A percentile compares a stretch with the other conserved stretches of the same genome.
Evolutionary conservation across 208 protist genomes (phyloP).

Genomic region (Wallacemonas sp.): DNA sequence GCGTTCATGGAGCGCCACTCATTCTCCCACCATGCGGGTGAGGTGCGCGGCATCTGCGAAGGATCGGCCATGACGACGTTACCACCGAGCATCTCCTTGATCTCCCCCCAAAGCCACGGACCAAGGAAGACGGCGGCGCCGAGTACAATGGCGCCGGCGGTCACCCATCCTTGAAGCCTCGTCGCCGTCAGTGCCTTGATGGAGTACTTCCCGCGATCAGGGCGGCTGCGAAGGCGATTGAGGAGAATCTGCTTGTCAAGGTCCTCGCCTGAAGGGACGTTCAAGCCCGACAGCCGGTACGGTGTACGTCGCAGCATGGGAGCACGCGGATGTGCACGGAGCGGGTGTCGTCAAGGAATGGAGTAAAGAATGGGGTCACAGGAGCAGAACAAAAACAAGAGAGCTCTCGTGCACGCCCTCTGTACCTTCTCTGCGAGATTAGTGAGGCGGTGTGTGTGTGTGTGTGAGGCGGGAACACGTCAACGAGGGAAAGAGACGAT

Average conservation of each 20-base stretch:
- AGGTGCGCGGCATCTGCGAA: conserved; percentile 64
- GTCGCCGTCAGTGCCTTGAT: conserved; percentile 54
- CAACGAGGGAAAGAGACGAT: too few relatives aligned
- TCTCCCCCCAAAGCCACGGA: conserved; percentile 76
- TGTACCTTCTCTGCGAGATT: background rate
- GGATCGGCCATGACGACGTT: conserved; percentile 63
- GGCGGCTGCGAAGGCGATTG: conserved; percentile 38
- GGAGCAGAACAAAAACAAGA: background rate
- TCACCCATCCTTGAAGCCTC: conserved; percentile 64
- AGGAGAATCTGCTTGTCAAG: conserved; percentile 48
- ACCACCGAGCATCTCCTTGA: conserved; percentile 61
- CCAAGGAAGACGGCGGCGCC: conserved; percentile 67
- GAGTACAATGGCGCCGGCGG: conserved; percentile 61
- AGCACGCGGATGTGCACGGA: too few relatives aligned
- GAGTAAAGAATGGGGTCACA: too few relatives aligned
- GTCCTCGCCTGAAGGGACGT: conserved; percentile 31
- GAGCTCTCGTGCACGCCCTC: background rate
- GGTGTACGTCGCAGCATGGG: conserved; percentile 10
- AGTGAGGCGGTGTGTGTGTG: conserved; percentile 8
- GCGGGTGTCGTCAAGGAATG: too few relatives aligned
- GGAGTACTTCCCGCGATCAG: conserved; percentile 21
- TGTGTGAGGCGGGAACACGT: too few relatives aligned
- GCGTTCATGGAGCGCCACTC: conserved; percentile 87
- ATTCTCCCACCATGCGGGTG: conserved; percentile 88
- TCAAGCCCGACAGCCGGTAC: conserved; percentile 9